Percentiles rank a stretch among this genome's conserved stretches.
Evolutionary conservation across 331 rosid species (phyloP).

Genomic region (Erythrophleum ivorense): DNA sequence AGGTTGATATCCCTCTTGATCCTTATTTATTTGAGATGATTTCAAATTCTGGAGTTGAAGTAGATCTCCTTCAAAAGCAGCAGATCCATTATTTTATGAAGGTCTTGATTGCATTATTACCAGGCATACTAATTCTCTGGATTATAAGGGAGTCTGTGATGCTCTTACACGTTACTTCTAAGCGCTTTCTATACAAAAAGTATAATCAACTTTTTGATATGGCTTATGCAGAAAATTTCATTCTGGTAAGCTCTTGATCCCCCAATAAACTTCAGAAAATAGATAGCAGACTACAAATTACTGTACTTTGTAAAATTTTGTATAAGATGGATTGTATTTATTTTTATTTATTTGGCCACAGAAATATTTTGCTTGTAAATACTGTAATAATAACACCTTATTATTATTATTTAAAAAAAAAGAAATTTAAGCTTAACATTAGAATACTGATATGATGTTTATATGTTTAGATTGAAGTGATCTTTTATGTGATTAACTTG

Average conservation of each 20-base stretch:
- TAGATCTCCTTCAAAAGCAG: conserved; percentile 87
- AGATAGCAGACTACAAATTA: conserved; percentile 13
- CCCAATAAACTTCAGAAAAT: conserved; percentile 21
- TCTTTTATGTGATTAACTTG: conserved; percentile 19
- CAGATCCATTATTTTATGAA: conserved; percentile 91
- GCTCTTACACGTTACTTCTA: conserved; percentile 74
- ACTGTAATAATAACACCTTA: not conserved
- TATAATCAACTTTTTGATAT: conserved; percentile 89
- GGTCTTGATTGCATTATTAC: conserved; percentile 75
- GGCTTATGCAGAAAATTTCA: conserved; percentile 93
- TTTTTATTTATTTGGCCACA: conserved; percentile 27
- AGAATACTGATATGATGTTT: not conserved
- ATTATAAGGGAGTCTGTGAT: conserved; percentile 76
- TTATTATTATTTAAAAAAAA: not conserved
- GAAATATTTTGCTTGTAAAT: conserved; percentile 23
- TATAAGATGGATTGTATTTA: not conserved
- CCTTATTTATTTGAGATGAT: conserved; percentile 90
- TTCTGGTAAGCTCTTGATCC: conserved; percentile 63
- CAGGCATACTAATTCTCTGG: conserved; percentile 89
- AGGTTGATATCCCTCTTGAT: conserved; percentile 97
- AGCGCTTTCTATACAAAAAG: conserved; percentile 86
- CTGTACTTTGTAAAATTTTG: conserved; percentile 13
- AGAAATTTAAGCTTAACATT: not conserved
- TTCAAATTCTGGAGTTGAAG: conserved; percentile 88
- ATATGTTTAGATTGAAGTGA: not conserved